Base-by-base conservation (phyloP, 2,329 filamentous ascomycete genomes). In the Pseudocercospora ulei region DNA sequence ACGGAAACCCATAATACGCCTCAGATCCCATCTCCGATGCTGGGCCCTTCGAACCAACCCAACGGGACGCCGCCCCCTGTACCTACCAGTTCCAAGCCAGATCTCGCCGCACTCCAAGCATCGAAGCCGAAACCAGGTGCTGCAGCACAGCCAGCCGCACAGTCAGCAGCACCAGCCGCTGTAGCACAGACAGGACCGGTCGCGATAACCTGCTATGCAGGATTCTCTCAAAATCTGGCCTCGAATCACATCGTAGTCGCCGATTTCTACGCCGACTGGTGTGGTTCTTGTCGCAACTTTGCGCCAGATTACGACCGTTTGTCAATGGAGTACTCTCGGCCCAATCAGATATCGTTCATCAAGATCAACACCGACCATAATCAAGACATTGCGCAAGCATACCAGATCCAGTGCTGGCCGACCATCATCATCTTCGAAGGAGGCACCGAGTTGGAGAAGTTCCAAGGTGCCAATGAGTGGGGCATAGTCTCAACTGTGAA, bases 71-170 rank as follows among this genome's bases (percentile, higher is more conserved):
- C 74, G 2, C 73, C 73, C 1, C 34, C 34, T 26, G 56, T 78
- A 7, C 74, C 75, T 5, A 50, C 65, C 16, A 61, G 63, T 12
- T 73, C 73, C 14, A 64, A 72, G 26, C 74, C 75, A n/a, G 70
- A 77, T 57, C 62, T 78, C 3, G 66, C 69, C 5, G 67, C 70
- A 27, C 60, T 76, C 11, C 66, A 72, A 58, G 66, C 70, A 4
- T 68, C 66, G 1, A 72, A 73, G 47, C 70, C 70, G 9, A 60
- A 47, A 13, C 17, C 43, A 8, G 51, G 46, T 39, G 44, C 35
- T 8, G 38, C 38, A 18, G 38, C 37, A 7, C 35, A 40, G 20
- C 13, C 35, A 7, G 8, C 35, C 6, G 20, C 30, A 16, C 11
- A 5, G 22, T 13, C 34, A 2, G 39, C 38, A 33, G 20, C 38